Evolutionary conservation across 495 filamentous ascomycete genomes (phyloP), one percentile per base, ranked within the genome.

Genomic region (Penicillium herquei): DNA sequence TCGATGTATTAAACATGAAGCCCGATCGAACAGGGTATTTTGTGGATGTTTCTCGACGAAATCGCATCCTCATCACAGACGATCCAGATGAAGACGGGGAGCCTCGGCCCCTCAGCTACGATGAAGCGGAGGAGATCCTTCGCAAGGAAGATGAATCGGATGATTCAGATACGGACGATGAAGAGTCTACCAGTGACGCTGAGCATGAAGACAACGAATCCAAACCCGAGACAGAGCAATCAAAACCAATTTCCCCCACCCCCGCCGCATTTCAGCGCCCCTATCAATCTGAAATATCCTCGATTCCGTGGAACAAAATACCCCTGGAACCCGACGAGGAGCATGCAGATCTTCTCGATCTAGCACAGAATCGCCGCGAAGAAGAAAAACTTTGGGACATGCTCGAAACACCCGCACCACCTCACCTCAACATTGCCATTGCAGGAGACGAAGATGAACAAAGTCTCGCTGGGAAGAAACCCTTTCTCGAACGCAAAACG

Each of bases 341-440:
- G 0, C 78, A 86, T 48, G 74, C 81, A 0, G 84, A 88, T 54
- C 54, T 52, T 0, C 48, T 79, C 6, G 88, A 92, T 57, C 65
- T 59, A 18, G 63, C 75, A 55, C 62, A 70, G 12, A 80, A 81
- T 54, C 70, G 63, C 12, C 48, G 59, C 7, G 86, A 88, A 65
- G 87, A 92, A 69, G 61, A 64, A 35, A 58, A 66, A 11, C 53
- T 91, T 9, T 87, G 84, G 82, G 54, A 56, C 0, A 37, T 85
- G 9, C 64, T 92, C 10, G 69, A 67, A 17, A 64, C 59, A 17
- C 49, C 60, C 17, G 54, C 49, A 0, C 67, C 68, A n/a, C 42
- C 54, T 1, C 12, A 13, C 21, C 57, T 70, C 10, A 17, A 43
- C 0, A 18, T 57, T 13, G 26, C 51, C 18, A 41, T 60, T 21